Percentiles rank a stretch among this genome's conserved stretches.
phyloP scores from a whole-genome alignment of 2,329 filamentous ascomycete species.

The Lachnellula arida region DNA sequence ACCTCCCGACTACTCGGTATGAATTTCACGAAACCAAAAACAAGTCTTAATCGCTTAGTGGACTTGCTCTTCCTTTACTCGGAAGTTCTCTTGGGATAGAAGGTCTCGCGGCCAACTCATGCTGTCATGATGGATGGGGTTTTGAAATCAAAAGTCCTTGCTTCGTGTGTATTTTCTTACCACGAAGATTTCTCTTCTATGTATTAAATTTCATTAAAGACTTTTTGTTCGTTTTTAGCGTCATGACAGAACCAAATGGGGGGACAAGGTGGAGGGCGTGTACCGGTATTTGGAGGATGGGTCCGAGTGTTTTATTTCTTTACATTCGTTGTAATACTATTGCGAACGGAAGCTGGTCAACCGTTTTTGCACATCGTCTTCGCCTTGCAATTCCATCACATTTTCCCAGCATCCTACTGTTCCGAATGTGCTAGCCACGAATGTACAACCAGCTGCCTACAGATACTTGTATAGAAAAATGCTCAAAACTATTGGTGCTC shows the following conservation, averaged over 20 bases:
- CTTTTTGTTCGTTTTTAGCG: slow-evolving; percentile 31
- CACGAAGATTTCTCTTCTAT: slow-evolving; percentile 27
- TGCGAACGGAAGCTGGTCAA: slow-evolving; percentile 28
- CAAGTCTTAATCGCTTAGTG: slow-evolving; percentile 22
- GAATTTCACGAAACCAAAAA: slow-evolving; percentile 28
- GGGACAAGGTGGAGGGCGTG: slow-evolving; percentile 14
- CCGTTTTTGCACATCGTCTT: slow-evolving; percentile 22
- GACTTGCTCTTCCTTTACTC: slow-evolving; percentile 21
- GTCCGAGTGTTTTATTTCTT: slow-evolving; percentile 20
- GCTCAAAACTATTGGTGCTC: background rate
- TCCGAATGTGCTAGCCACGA: slow-evolving; percentile 25
- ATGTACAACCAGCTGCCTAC: slow-evolving; percentile 12
- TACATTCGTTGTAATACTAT: slow-evolving; percentile 33
- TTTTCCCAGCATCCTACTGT: slow-evolving; percentile 12
- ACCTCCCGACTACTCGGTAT: slow-evolving; percentile 17
- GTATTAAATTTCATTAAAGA: slow-evolving; percentile 27
- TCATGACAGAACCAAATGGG: slow-evolving; percentile 28
- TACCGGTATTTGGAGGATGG: slow-evolving; percentile 18
- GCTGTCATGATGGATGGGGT: slow-evolving; percentile 28
- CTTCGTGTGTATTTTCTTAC: slow-evolving; percentile 24
- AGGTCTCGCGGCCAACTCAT: slow-evolving; percentile 26
- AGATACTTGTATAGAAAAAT: slow-evolving; percentile 9
- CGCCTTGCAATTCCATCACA: slow-evolving; percentile 15
- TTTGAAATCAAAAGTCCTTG: slow-evolving; percentile 28
- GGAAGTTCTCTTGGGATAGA: slow-evolving; percentile 25